Evolutionary conservation across 768 basidiomycete species (phyloP), one percentile per base, ranked within the genome.

Genomic region (Xerocomellus amylosporus): DNA sequence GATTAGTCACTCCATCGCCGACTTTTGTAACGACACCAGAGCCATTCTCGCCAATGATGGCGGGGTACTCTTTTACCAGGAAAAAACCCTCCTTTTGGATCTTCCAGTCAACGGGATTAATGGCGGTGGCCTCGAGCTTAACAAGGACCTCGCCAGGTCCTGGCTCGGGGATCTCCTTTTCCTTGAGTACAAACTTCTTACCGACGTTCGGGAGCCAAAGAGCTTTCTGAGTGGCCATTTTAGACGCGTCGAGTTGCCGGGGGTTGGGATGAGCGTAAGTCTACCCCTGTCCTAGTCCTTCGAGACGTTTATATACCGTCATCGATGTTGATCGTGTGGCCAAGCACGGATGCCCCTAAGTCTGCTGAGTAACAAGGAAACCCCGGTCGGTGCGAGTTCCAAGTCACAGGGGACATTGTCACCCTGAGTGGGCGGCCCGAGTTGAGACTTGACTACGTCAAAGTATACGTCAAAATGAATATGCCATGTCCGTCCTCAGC

Each of bases 61-160:
- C 58, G 0, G 77, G 77, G 54, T 61, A 80, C 9, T 64, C 49
- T n/a, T 73, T 55, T n/a, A 78, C 41, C 10, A 56, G 1, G 43
- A 49, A 46, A 19, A 56, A 54, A 3, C 52, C 54, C 15, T 12
- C 13, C 31, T 49, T 57, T 39, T 53, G 59, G 26, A 58, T 38
- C 5, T 15, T 43, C 52, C 52, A 48, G 56, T 83, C 79, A 2
- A 74, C 62, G 1, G 80, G 80, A 53, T 81, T 79, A n/a, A 81
- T 56, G 3, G 73, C 72, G 0, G 73, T 68, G 1, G 79, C 68
- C 41, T 71, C 56, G 42, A 79, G 58, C 54, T 74, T 74, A 59
- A 79, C 69, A 30, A 80, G 70, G 28, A 79, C 48, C 49, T 80
- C 75, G 28, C 74, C 74, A 4, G 72, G 67, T 0, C 73, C 73